phyloP scores from a whole-genome alignment of 306 rosid species.

The Geum urbanum region DNA sequence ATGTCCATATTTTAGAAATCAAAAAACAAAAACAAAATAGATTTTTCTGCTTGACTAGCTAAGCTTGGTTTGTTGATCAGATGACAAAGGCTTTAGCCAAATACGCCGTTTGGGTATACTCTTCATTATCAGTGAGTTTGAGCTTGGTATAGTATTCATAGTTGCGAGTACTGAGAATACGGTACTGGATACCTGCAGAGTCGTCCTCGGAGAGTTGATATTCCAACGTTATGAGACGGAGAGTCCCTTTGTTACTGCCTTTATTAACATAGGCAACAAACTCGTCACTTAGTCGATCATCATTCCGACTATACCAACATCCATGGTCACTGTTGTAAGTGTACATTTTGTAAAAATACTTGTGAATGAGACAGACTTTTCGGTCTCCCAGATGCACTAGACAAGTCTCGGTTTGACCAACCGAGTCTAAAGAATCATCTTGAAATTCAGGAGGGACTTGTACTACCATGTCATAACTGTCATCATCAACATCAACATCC shows the following conservation, averaged over 20 bases:
- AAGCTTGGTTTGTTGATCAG: neutral
- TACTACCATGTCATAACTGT: too few relatives aligned
- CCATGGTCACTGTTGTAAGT: too few relatives aligned
- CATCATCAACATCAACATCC: too few relatives aligned
- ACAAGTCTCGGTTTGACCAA: neutral
- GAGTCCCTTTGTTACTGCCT: neutral
- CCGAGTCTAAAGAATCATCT: neutral
- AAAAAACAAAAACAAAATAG: too few relatives aligned
- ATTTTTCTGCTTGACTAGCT: too few relatives aligned
- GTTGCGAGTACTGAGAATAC: neutral
- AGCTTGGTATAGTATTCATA: neutral
- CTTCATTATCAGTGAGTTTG: neutral
- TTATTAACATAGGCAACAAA: too few relatives aligned
- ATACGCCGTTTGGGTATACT: neutral
- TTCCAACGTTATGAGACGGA: neutral
- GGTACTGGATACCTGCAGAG: neutral
- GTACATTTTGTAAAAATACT: neutral
- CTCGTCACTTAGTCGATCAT: too few relatives aligned
- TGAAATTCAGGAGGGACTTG: neutral
- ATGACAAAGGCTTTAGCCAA: neutral
- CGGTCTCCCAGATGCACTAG: neutral
- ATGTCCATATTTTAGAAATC: too few relatives aligned
- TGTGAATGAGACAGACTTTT: neutral
- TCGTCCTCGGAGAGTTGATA: neutral
- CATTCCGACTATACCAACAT: too few relatives aligned